phyloP scores from a whole-genome alignment of 768 basidiomycete species.

The Mycena epipterygia region DNA sequence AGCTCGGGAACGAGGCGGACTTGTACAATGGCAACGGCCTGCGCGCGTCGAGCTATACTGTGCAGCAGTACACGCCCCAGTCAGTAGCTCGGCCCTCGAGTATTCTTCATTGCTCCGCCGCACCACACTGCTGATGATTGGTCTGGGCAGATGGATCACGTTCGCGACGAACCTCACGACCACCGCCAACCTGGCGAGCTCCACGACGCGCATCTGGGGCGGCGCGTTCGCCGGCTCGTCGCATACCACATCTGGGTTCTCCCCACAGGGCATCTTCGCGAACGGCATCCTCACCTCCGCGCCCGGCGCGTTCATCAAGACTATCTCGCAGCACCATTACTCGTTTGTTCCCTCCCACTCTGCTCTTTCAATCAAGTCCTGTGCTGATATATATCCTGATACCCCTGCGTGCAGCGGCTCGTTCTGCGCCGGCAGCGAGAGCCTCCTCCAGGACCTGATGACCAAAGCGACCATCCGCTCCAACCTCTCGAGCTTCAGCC shows the following conservation, averaged over 20 bases:
- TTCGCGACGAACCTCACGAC: constrained; percentile 66
- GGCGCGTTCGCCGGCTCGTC: constrained; percentile 65
- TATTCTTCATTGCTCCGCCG: too few species aligned
- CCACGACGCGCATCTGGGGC: constrained; percentile 62
- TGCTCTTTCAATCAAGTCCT: too few species aligned
- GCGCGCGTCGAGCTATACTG: constrained; percentile 55
- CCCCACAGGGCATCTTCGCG: constrained; percentile 70
- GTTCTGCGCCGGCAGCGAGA: constrained; percentile 68
- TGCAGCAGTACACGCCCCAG: constrained; percentile 63
- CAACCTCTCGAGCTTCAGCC: constrained; percentile 64
- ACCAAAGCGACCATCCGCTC: constrained; percentile 68
- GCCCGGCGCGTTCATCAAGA: constrained; percentile 65
- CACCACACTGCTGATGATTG: background rate
- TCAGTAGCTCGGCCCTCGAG: constrained; percentile 50
- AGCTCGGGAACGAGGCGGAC: constrained; percentile 75
- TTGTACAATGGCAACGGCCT: constrained; percentile 62
- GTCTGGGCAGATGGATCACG: constrained; percentile 59
- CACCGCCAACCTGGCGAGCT: constrained; percentile 53
- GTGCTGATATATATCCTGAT: constrained; percentile 17
- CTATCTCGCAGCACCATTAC: constrained; percentile 70
- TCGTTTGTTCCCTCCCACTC: constrained; percentile 22
- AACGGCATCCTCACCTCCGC: constrained; percentile 62
- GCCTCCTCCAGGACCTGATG: constrained; percentile 75
- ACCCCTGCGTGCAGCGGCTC: constrained; percentile 59
- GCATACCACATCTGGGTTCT: constrained; percentile 63